Base-by-base conservation (phyloP, 768 basidiomycete genomes). In the Tricholomella constricta region DNA sequence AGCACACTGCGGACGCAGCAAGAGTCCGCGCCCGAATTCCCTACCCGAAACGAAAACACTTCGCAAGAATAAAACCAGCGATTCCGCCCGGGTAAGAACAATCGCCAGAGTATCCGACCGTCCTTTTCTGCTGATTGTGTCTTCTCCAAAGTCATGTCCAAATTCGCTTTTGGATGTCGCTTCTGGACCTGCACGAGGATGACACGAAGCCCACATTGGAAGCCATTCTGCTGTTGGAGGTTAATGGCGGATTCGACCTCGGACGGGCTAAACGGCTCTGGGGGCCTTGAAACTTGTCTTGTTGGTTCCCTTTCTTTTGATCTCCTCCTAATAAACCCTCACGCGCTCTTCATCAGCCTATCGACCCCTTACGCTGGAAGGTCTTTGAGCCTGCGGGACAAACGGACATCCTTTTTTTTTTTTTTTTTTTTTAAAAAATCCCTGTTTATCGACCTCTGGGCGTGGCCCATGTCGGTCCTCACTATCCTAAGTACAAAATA, bases 351-450 rank as follows among this genome's bases (percentile, higher is more conserved):
- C 15, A 31, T 4, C 31, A 64, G 62, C 58, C 60, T 12, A 34
- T 62, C 17, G 58, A 59, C 32, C 62, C 62, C 3, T 35, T 56
- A 5, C 55, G 56, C 3, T 59, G 58, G 57, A 64, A 48, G 14
- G 37, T 56, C 20, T 56, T 62, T 19, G 46, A 55, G 19, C 56
- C 58, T 10, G 31, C 31, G 31, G 55, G 35, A 17, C 48, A 41
- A 6, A 45, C 52, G 1, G 58, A 62, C 22, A 45, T n/a, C n/a
- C n/a, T n/a, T n/a, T n/a, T n/a, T n/a, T n/a, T n/a, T n/a, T n/a
- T n/a, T n/a, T n/a, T n/a, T n/a, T n/a, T n/a, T n/a, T n/a, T n/a
- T n/a, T n/a, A n/a, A n/a, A n/a, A n/a, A n/a, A n/a, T n/a, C n/a
- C n/a, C n/a, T n/a, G n/a, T n/a, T n/a, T n/a, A n/a, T n/a, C n/a